These are phyloP conservation scores for Creolimax fragrantissima DNA, from an alignment of 78 protist genomes.

Conservation along the genomic window DNA sequence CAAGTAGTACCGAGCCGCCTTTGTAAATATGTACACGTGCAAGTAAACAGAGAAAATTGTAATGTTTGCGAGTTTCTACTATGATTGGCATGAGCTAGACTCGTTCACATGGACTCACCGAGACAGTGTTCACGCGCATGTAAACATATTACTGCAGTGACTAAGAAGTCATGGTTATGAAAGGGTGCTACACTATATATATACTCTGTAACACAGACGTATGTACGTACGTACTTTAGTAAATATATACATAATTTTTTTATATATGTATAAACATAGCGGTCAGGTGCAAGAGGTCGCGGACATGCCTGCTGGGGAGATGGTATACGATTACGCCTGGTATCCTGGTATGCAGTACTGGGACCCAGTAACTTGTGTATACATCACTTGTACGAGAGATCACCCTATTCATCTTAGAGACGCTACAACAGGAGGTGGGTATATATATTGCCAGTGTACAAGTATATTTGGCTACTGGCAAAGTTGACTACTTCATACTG, in stretches of 20 bases:
- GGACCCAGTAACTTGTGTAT: not conserved
- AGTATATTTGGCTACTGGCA: no score
- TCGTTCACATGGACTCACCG: not conserved
- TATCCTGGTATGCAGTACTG: not conserved
- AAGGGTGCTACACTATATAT: not conserved
- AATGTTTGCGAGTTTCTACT: not conserved
- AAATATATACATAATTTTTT: not conserved
- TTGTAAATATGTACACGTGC: not conserved
- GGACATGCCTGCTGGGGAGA: not conserved
- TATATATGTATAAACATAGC: not conserved
- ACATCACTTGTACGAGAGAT: not conserved
- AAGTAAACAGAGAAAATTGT: not conserved
- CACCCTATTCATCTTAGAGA: constrained; percentile 1
- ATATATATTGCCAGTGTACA: no score
- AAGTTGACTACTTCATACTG: no score
- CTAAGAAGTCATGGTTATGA: not conserved
- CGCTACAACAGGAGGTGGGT: not conserved
- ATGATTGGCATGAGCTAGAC: not conserved
- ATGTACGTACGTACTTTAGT: not conserved
- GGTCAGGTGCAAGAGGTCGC: not conserved
- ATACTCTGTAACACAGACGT: not conserved
- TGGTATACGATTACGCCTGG: not conserved
- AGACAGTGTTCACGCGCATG: no score
- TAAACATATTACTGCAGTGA: not conserved
- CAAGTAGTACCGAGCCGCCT: not conserved